phyloP scores from a whole-genome alignment of 2,329 filamentous ascomycete species.

The Colletotrichum brevisporum region DNA sequence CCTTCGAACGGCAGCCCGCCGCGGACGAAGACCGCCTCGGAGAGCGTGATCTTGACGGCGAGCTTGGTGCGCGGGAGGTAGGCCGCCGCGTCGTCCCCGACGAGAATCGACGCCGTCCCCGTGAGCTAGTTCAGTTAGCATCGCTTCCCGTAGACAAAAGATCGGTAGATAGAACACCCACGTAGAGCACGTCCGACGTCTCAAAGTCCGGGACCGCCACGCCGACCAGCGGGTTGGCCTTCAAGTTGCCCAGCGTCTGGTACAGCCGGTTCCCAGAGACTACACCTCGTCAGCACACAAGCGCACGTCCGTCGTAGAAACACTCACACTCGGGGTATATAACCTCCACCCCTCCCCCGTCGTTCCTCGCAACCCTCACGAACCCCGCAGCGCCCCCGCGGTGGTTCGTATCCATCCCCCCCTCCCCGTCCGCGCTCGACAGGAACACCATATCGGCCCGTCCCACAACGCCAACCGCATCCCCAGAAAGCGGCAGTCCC shows the following conservation, averaged over 20 bases:
- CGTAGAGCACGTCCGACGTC: conserved; percentile 79
- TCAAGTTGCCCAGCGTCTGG: conserved; percentile 85
- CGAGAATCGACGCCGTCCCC: conserved; percentile 75
- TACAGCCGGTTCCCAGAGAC: conserved; percentile 87
- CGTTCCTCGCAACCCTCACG: conserved; percentile 75
- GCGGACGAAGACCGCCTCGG: conserved; percentile 72
- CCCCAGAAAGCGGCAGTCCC: conserved; percentile 60
- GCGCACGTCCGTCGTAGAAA: no score
- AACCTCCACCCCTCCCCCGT: conserved; percentile 62
- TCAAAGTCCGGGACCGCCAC: conserved; percentile 81
- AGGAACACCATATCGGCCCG: conserved; percentile 85
- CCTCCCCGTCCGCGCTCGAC: conserved; percentile 72
- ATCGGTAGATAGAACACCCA: conserved; percentile 29
- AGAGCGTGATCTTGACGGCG: conserved; percentile 77
- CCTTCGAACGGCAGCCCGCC: conserved; percentile 79
- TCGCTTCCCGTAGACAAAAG: not conserved
- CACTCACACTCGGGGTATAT: conserved; percentile 80
- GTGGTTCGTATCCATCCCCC: conserved; percentile 87
- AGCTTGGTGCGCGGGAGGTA: conserved; percentile 80
- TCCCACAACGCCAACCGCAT: conserved; percentile 71
- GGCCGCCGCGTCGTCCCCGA: conserved; percentile 72
- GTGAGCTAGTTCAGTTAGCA: conserved; percentile 60
- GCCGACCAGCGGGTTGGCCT: conserved; percentile 75
- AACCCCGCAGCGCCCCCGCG: conserved; percentile 83
- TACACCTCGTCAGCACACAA: conserved; percentile 39